Evolutionary conservation across 129 eudicot genomes (phyloP), one percentile per base, ranked within the genome.

Genomic region (Rutidosis leptorrhynchoides): DNA sequence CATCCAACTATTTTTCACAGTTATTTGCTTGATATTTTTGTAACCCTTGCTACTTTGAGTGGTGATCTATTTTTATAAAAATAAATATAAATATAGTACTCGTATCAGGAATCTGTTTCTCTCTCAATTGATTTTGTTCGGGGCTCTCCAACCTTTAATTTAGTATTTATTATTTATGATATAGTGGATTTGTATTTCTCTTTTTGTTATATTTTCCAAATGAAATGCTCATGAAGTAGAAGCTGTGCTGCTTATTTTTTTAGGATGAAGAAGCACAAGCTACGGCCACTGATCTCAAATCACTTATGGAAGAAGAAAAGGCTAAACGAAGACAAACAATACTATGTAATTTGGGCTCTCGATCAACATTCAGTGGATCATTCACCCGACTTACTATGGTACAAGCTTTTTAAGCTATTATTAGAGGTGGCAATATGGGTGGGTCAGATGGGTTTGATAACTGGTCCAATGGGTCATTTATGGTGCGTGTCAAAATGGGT

Each of bases 321-420:
- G 91, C 80, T 58, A 89, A 80, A 74, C 84, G 83, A 76, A 89
- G 83, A 75, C 81, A 76, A 49, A 61, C 58, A 37, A 89, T 89
- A 70, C 71, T 82, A 35, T 82, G 67, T 72, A 78, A 78, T 54
- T 37, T 74, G 68, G 83, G 77, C 69, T 72, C 81, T 68, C 78
- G 78, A 78, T 80, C 95, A 37, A 82, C 84, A 67, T 86, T 78
- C 20, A 82, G 78, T 17, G 96, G 96, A 77, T 74, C 96, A 48
- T 93, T 88, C 72, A 86, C 96, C 60, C 84, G 95, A 24, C 63
- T 88, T 57, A 77, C 92, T 28, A 66, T 93, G 95, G 99, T 93
- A 89, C 51, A 49, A 77, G 80, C 85, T 82, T 24, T 73, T 64
- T 17, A 55, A 25, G 54, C 16, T 49, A 23, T 62, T 65, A 25